Evolutionary conservation across 2,329 filamentous ascomycete species (phyloP).

Genomic region (Diaporthe citri): DNA sequence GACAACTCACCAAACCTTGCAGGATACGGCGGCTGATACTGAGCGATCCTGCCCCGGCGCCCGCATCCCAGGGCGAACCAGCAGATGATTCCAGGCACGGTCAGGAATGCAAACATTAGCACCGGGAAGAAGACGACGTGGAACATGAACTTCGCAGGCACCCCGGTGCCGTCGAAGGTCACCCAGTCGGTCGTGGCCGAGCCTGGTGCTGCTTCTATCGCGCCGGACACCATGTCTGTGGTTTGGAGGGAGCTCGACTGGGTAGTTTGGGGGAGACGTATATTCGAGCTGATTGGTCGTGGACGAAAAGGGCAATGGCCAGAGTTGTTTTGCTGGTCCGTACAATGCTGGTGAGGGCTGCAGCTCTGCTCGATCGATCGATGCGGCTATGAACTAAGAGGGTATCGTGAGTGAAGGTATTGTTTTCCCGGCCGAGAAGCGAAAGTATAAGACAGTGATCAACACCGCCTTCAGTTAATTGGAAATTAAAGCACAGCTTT

Average conservation of each 20-base stretch:
- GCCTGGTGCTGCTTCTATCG: slow-evolving; percentile 29
- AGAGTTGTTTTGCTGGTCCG: neutral
- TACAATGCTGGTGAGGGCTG: neutral
- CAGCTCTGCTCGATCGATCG: neutral
- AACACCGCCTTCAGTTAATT: slow-evolving; percentile 30
- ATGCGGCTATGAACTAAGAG: neutral
- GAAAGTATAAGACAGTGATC: slow-evolving; percentile 33
- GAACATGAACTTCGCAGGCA: slow-evolving; percentile 26
- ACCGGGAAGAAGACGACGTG: slow-evolving; percentile 35
- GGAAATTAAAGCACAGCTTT: slow-evolving; percentile 20
- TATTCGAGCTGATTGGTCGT: neutral
- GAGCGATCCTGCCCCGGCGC: slow-evolving; percentile 28
- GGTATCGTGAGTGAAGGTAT: slow-evolving; percentile 3
- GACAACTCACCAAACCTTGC: slow-evolving; percentile 12
- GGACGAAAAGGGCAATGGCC: neutral
- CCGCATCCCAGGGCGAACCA: slow-evolving; percentile 22
- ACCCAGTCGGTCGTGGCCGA: slow-evolving; percentile 38
- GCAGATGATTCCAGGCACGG: slow-evolving; percentile 36
- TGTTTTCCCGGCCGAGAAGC: neutral
- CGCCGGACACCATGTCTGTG: slow-evolving; percentile 24
- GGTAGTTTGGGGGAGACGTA: neutral
- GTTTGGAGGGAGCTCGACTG: neutral
- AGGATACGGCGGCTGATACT: slow-evolving; percentile 33
- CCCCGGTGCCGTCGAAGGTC: slow-evolving; percentile 27
- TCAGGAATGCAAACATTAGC: slow-evolving; percentile 29